Evolutionary conservation across 768 basidiomycete species (phyloP).

Genomic region (Kwoniella bestiolae): DNA sequence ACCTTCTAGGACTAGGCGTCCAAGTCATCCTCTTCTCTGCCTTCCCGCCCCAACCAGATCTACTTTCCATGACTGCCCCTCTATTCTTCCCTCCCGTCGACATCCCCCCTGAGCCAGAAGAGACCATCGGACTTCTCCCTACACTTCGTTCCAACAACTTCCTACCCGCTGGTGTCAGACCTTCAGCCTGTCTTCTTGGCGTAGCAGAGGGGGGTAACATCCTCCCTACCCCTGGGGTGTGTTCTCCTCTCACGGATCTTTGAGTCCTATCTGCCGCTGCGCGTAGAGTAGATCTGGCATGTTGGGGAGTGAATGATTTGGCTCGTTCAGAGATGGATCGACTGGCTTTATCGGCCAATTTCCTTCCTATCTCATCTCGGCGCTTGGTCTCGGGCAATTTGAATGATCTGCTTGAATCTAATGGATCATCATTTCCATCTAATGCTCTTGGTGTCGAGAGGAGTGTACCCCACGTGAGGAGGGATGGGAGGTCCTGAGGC

Average conservation of each 20-base stretch:
- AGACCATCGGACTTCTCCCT: conserved; percentile 35
- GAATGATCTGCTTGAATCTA: conserved; percentile 63
- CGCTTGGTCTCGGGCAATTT: conserved; percentile 74
- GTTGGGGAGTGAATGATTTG: conserved; percentile 41
- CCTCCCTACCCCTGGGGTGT: conserved; percentile 59
- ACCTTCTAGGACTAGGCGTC: conserved; percentile 45
- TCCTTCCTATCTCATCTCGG: conserved; percentile 80
- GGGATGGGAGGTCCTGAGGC: conserved; percentile 79
- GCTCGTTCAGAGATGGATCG: conserved; percentile 68
- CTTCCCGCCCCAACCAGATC: conserved; percentile 32
- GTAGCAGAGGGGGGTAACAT: conserved; percentile 78
- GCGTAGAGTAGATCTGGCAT: conserved; percentile 57
- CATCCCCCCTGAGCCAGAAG: conserved; percentile 13
- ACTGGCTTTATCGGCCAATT: conserved; percentile 77
- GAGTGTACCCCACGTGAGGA: conserved; percentile 97
- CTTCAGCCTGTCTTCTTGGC: conserved; percentile 73
- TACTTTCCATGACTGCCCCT: conserved; percentile 47
- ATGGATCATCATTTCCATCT: conserved; percentile 57
- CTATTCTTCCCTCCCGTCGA: conserved; percentile 39
- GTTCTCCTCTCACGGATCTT: conserved; percentile 40
- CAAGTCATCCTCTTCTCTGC: conserved; percentile 31
- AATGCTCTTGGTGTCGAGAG: conserved; percentile 89
- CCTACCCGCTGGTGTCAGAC: conserved; percentile 82
- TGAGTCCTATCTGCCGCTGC: conserved; percentile 56
- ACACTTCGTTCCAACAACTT: conserved; percentile 66